Evolutionary conservation across 306 rosid species (phyloP), one percentile per base, ranked within the genome.

Genomic region (Quillaja saponaria): DNA sequence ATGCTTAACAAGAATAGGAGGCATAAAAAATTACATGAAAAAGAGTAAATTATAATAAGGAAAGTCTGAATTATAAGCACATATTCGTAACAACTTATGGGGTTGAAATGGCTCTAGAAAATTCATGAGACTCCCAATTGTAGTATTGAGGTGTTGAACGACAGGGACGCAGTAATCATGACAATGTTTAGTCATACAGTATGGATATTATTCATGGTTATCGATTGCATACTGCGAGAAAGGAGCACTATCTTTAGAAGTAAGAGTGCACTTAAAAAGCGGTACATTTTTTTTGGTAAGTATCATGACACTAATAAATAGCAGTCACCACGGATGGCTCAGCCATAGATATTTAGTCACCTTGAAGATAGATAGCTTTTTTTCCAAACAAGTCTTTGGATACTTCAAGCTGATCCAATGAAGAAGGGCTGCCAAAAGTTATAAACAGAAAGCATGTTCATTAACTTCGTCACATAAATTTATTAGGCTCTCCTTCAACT

Each of bases 361-460:
- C 94, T 88, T 69, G 75, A 67, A 88, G 79, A 73, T 81, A 88
- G 66, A 47, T 57, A 49, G 58, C 71, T 63, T 81, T 78, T 75
- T 80, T 88, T 66, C 91, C 95, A 28, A 91, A 91, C 76, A 91
- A 72, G 52, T 91, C 92, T 76, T 70, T 78, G 38, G 87, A 60
- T 65, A 91, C 82, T 78, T 91, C 96, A 6, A 91, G 73, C 72
- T 88, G 96, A 82, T 88, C 95, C 68, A 79, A 75, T 0, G 98
- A 71, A 33, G 84, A 88, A 59, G 83, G 73, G 69, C 96, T 91
- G 85, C 44, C 42, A 70, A 71, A 66, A 70, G 55, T 55, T 46
- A 68, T 14, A 62, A 58, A 76, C 34, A 70, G 49, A 77, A 56
- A 15, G 39, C 25, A 48, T 34, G 50, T 56, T 66, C 55, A 71